These are phyloP conservation scores for Pseudocercospora eumusae DNA, from an alignment of 2,329 filamentous ascomycete genomes.

Conservation along the genomic window DNA sequence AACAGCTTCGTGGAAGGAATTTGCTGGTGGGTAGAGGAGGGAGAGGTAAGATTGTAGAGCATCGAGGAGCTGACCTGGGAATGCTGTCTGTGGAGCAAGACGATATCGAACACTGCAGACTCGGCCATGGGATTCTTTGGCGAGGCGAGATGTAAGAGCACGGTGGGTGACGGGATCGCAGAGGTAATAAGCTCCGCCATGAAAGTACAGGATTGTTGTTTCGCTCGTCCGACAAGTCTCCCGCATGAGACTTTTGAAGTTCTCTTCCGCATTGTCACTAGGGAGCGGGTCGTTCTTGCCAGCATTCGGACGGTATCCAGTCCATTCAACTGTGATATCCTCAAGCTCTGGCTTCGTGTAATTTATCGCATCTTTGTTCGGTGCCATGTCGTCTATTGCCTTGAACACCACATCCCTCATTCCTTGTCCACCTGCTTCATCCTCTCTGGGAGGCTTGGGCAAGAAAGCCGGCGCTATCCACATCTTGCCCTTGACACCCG, in stretches of 20 bases:
- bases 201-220: conserved; percentile 70
- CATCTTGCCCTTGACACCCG: conserved; percentile 72
- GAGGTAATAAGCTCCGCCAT: conserved; percentile 74
- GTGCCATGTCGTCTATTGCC: conserved; percentile 25
- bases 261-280: conserved; percentile 61
- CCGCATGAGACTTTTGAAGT: conserved; percentile 66
- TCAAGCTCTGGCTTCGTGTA: conserved; percentile 55
- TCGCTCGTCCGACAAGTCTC: conserved; percentile 59
- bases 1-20: conserved; percentile 66
- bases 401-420: conserved; percentile 56
- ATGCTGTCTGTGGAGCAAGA: conserved; percentile 71
- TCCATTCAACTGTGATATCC: conserved; percentile 73
- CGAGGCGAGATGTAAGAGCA: conserved; percentile 59
- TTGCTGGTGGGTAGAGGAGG: conserved; percentile 69
- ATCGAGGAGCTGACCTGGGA: conserved; percentile 73
- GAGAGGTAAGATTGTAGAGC: conserved; percentile 71
- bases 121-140: conserved; percentile 66
- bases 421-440: conserved; percentile 48
- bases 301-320: conserved; percentile 64
- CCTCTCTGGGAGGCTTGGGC: conserved; percentile 56
- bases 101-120: conserved; percentile 74
- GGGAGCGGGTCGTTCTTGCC: conserved; percentile 55
- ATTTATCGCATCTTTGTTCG: conserved; percentile 48
- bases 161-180: conserved; percentile 71
- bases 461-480: conserved; percentile 76